These are phyloP conservation scores for Erythrophleum fordii DNA, from an alignment of 306 rosid species.

Conservation along the genomic window DNA sequence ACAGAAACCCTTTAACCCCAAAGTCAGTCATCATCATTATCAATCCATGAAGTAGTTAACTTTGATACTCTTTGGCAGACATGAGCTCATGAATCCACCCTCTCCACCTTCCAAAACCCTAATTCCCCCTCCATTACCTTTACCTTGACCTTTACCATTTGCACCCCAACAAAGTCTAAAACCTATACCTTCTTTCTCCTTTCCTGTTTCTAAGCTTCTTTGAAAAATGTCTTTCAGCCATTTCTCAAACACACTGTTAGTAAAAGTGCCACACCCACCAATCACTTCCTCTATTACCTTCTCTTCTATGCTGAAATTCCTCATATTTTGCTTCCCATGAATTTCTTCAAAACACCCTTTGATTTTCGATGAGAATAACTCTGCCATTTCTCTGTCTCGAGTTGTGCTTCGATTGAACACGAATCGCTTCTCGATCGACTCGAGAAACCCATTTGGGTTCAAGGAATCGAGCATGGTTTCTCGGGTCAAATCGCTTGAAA, in stretches of 20 bases:
- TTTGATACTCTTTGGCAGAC: slow-evolving; percentile 69
- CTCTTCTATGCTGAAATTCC: slow-evolving; percentile 66
- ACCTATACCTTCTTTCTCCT: slow-evolving; percentile 64
- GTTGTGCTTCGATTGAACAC: slow-evolving; percentile 59
- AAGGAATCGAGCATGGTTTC: slow-evolving; percentile 50
- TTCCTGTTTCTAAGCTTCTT: slow-evolving; percentile 58
- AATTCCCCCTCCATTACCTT: slow-evolving; percentile 50
- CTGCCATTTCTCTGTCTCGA: slow-evolving; percentile 57
- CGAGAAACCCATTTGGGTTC: slow-evolving; percentile 56
- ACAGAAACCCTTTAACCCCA: slow-evolving; percentile 36
- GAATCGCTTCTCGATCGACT: slow-evolving; percentile 55
- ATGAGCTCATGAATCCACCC: slow-evolving; percentile 65
- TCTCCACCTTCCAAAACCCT: slow-evolving; percentile 53
- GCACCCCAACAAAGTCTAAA: slow-evolving; percentile 69
- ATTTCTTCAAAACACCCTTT: slow-evolving; percentile 55
- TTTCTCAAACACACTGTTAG: slow-evolving; percentile 71
- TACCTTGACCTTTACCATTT: slow-evolving; percentile 11
- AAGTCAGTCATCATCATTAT: slow-evolving; percentile 30
- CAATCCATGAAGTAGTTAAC: slow-evolving; percentile 57
- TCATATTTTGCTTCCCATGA: slow-evolving; percentile 43
- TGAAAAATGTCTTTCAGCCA: slow-evolving; percentile 71
- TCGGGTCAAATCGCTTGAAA: slow-evolving; percentile 66
- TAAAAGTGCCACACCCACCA: slow-evolving; percentile 62
- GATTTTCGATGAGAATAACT: slow-evolving; percentile 56
- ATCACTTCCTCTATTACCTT: slow-evolving; percentile 58